Percentiles rank a stretch among this genome's conserved stretches.
phyloP scores from a whole-genome alignment of 2,329 filamentous ascomycete genomes.

The Phyllosticta citribraziliensis region DNA sequence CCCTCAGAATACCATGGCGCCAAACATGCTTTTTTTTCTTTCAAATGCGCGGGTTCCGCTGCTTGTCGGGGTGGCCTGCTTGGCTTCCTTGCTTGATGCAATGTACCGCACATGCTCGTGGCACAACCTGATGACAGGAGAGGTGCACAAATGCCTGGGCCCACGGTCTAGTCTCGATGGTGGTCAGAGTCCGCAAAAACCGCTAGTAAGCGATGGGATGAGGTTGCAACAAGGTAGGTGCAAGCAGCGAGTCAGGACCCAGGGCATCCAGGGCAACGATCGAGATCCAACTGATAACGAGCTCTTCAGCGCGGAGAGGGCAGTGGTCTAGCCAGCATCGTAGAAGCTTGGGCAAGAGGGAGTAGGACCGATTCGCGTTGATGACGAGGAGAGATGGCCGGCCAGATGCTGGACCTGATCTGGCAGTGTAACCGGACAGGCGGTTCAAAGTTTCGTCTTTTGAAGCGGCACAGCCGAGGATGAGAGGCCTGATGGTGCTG shows the following conservation, averaged over 20 bases:
- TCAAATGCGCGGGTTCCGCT: background rate
- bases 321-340: background rate
- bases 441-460: background rate
- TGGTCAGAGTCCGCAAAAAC: background rate
- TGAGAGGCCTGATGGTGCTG: background rate
- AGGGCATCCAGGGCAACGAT: background rate
- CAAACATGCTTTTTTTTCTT: background rate
- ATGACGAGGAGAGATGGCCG: background rate
- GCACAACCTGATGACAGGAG: background rate
- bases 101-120: background rate
- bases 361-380: background rate
- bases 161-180: background rate
- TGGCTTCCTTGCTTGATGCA: background rate
- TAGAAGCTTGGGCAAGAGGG: background rate
- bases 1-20: background rate
- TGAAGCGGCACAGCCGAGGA: background rate
- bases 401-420: background rate
- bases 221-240: background rate
- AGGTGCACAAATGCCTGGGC: background rate
- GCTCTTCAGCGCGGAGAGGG: background rate
- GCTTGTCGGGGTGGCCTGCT: background rate
- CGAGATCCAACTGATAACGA: background rate
- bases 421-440: background rate
- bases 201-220: background rate
- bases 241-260: background rate